phyloP scores from a whole-genome alignment of 2,329 filamentous ascomycete species.

The Pseudogymnoascus sp. region DNA sequence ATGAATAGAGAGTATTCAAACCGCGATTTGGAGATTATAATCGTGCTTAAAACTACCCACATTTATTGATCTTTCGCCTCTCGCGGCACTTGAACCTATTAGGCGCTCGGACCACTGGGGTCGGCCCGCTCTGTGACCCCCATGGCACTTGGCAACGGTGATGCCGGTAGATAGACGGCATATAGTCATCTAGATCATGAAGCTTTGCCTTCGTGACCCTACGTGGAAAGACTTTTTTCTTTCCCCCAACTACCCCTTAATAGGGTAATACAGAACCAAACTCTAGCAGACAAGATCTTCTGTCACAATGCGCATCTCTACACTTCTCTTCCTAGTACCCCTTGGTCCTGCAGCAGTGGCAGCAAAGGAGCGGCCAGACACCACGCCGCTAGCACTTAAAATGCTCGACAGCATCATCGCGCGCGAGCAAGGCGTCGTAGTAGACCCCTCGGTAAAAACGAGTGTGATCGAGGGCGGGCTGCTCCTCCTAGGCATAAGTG shows the following conservation, averaged over 20 bases:
- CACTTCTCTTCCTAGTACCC: not conserved
- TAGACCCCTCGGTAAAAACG: constrained; percentile 13
- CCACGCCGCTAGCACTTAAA: constrained; percentile 12
- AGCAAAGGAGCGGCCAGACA: not conserved
- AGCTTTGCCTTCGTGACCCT: too few species aligned
- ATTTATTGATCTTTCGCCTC: too few species aligned
- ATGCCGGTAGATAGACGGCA: too few species aligned
- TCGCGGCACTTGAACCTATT: too few species aligned
- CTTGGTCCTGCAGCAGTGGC: not conserved
- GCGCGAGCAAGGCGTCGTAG: not conserved
- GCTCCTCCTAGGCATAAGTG: constrained; percentile 9
- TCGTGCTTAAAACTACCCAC: too few species aligned
- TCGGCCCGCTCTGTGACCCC: too few species aligned
- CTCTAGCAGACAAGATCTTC: not conserved
- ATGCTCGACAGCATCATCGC: constrained; percentile 12
- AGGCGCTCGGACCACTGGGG: too few species aligned
- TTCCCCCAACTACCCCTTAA: too few species aligned
- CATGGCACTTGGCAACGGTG: too few species aligned
- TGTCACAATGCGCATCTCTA: not conserved
- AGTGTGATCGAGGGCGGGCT: constrained; percentile 11
- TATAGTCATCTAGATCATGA: too few species aligned
- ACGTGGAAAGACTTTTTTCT: too few species aligned
- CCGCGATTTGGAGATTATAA: not conserved
- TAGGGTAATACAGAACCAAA: not conserved
- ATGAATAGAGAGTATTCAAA: not conserved